Conservation (phyloP, 305 asterid species). For the Fraxinus angustifolia region DNA sequence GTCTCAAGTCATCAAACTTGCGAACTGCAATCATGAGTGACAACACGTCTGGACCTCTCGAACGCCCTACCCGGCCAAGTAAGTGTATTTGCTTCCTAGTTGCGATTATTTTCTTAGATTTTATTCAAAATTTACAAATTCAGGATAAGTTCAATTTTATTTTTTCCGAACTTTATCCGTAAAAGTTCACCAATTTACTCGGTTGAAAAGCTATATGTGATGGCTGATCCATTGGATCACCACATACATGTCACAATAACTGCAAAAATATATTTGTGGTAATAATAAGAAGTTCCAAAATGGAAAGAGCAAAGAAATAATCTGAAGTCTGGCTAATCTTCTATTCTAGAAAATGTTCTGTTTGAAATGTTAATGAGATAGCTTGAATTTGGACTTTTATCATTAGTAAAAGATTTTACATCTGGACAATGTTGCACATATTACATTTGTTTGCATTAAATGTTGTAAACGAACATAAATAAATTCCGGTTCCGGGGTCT, state of each 20-base stretch:
- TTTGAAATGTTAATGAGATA: not conserved
- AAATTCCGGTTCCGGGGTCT: not conserved
- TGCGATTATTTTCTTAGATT: not conserved
- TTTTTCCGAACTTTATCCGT: not conserved
- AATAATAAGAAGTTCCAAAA: not conserved
- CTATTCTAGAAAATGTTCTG: not conserved
- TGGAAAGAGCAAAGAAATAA: not conserved
- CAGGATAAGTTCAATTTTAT: not conserved
- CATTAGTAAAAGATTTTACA: not conserved
- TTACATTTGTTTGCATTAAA: not conserved
- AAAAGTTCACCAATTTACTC: not conserved
- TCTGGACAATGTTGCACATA: not conserved
- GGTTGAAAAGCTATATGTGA: not conserved
- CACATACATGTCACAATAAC: not conserved
- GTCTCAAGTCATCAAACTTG: constrained; percentile 19
- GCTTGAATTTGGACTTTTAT: not conserved
- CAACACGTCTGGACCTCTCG: constrained; percentile 42
- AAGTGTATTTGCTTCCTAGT: constrained; percentile 16
- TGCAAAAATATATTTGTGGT: not conserved
- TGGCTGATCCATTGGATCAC: not conserved
- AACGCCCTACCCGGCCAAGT: constrained; percentile 60
- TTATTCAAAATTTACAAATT: not conserved
- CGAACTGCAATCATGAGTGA: constrained; percentile 37
- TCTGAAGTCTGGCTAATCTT: not conserved
- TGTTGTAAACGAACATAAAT: not conserved